Base-by-base conservation (phyloP, 179 eudicot species). In the Camellia oleifera region DNA sequence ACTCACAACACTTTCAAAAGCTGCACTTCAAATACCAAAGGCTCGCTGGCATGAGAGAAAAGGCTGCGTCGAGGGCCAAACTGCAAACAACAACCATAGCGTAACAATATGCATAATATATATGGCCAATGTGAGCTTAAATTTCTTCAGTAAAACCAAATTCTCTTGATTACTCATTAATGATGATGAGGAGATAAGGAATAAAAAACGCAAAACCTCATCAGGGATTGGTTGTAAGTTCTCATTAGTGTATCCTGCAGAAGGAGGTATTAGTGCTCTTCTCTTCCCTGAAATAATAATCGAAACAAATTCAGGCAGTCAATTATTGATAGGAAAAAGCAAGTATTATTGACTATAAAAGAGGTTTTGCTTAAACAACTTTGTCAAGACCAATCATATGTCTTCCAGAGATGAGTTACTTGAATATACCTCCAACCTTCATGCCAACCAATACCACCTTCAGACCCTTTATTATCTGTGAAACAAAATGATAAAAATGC, bases 1-100 rank as follows among this genome's bases (percentile, higher is more conserved):
- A 66, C 48, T 84, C 86, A 91, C 67, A 91, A 53, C 79, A 95
- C 83, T 85, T 95, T 95, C 88, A 95, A 77, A 74, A 95, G 99
- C 83, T 95, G 98, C 84, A 95, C 98, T 84, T 95, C 98, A 79
- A 95, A 95, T 79, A 93, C 84, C 89, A 95, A 84, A 58, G 97
- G 93, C 91, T 95, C 99, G 8, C 83, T 89, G 46, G 90, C 94
- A 83, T 95, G 99, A 82, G 99, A 89, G 80, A 92, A 77, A 77
- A 95, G 92, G 85, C 98, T 93, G 13, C 95, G 97, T 57, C 97
- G 92, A 84, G 95, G 99, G 62, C 98, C 98, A 90, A 91, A 93
- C 99, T 95, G 94, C 92, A 90, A 79, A 58, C 44, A 72, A 70
- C 12, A 78, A 52, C 56, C 48, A 75, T 8, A 69, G 56, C 4